Percentiles rank a stretch among this genome's conserved stretches.
Conservation (phyloP, 768 basidiomycete genomes). For the Tylopilus cervinicoccineus region DNA sequence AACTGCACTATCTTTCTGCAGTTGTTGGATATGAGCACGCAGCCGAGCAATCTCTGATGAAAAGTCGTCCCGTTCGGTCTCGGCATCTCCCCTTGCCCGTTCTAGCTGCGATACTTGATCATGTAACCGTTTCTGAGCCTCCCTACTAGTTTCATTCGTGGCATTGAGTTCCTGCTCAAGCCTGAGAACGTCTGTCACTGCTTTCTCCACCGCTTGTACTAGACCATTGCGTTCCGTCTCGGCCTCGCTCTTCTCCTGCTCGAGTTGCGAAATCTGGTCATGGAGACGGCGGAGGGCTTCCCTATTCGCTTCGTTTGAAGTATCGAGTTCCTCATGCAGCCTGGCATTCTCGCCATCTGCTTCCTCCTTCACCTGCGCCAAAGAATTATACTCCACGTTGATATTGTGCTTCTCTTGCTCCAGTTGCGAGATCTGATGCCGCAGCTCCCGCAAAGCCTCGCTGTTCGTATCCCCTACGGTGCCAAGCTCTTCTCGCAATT, state of each 20-base stretch:
- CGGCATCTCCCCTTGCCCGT: conserved; percentile 51
- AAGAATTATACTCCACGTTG: background rate
- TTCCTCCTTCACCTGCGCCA: conserved; percentile 2
- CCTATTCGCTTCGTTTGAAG: conserved; percentile 40
- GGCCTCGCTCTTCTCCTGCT: conserved; percentile 48
- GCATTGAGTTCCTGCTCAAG: conserved; percentile 43
- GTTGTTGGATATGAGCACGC: conserved; percentile 57
- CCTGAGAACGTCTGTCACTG: conserved; percentile 14
- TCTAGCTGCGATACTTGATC: conserved; percentile 10
- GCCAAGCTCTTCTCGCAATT: background rate
- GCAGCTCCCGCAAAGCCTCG: background rate
- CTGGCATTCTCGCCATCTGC: conserved; percentile 16
- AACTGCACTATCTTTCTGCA: conserved; percentile 80
- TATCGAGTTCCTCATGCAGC: conserved; percentile 45
- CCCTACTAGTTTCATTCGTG: conserved; percentile 39
- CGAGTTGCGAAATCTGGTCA: conserved; percentile 9
- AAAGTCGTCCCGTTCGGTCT: conserved; percentile 35
- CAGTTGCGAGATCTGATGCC: background rate
- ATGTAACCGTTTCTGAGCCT: conserved; percentile 27
- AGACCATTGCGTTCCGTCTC: conserved; percentile 39
- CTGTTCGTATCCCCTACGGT: background rate
- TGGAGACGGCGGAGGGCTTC: conserved; percentile 27
- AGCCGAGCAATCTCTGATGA: conserved; percentile 57
- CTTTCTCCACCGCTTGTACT: conserved; percentile 41
- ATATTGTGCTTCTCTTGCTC: background rate